These are phyloP conservation scores for Colletotrichum abscissum DNA, from an alignment of 2,329 filamentous ascomycete genomes.

Conservation along the genomic window DNA sequence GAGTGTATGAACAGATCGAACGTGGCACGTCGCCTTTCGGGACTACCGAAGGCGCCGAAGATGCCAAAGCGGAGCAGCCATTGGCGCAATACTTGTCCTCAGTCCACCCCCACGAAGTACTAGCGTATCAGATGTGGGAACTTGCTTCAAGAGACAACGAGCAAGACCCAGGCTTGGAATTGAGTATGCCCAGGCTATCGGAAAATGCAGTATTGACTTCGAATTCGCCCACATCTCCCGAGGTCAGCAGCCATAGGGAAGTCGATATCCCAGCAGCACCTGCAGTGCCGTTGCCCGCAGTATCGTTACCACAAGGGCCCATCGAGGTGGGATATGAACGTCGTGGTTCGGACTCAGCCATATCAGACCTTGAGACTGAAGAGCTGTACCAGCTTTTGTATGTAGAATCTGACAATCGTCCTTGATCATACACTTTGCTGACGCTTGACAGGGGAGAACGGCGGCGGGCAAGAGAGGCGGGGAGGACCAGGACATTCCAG, in stretches of 20 bases:
- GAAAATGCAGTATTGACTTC: neutral
- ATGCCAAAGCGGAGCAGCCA: neutral
- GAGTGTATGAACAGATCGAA: neutral
- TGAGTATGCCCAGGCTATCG: neutral
- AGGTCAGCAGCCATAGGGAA: neutral
- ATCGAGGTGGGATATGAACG: constrained; percentile 5
- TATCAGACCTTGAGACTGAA: constrained; percentile 12
- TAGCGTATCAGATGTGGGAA: neutral
- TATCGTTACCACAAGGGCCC: neutral
- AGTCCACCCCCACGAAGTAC: neutral
- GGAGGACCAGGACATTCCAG: neutral
- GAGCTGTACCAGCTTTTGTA: constrained; percentile 11
- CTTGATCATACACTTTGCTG: neutral
- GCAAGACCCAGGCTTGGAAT: neutral
- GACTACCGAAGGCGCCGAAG: neutral
- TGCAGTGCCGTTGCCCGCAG: neutral
- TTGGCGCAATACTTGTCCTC: constrained; percentile 18
- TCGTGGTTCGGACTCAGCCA: constrained; percentile 5
- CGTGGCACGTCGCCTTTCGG: neutral
- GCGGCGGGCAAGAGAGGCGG: constrained; percentile 12
- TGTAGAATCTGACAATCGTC: neutral
- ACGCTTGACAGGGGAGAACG: neutral
- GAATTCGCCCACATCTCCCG: neutral
- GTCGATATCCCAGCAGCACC: neutral
- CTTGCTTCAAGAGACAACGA: neutral